Evolutionary conservation across 78 protist species (phyloP), one percentile per base, ranked within the genome.

Genomic region (Paratrimastix pyriformis): DNA sequence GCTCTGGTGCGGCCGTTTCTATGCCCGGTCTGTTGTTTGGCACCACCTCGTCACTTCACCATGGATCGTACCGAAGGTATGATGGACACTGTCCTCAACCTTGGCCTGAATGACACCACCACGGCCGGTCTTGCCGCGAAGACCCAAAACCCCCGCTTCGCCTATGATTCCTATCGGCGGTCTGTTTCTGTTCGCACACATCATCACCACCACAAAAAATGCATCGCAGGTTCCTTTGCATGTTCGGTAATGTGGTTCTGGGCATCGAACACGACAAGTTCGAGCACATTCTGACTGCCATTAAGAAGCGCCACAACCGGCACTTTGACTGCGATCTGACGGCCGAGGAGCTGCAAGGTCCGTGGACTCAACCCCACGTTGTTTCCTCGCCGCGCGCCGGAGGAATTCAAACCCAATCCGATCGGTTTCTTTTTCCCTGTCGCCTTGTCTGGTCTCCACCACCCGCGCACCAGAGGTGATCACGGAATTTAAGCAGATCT

Each of bases 51-150:
- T n/a, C n/a, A n/a, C n/a, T n/a, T n/a, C n/a, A n/a, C n/a, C n/a
- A n/a, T n/a, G n/a, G n/a, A n/a, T n/a, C n/a, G n/a, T n/a, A n/a
- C n/a, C n/a, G n/a, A n/a, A n/a, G n/a, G n/a, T 46, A 87, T 87
- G 91, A 83, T 87, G 89, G 92, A 88, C 80, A 88, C 92, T 0
- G 87, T 88, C 50, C 85, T 88, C 69, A 88, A 88, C 80, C 75
- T 88, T 32, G 90, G 90, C 3, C 73, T 84, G 48, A 88, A 85
- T 64, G 88, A 76, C 48, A 46, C 0, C 15, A 46, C 76, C 29
- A 76, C 72, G 24, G 79, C 1, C 24, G 66, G 50, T 30, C 29
- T 83, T 43, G 85, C 77, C n/a, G 32, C 4, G 58, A 29, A 59
- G 54, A 38, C 86, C 18, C 11, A 21, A n/a, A 83, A 83, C 65